Evolutionary conservation across 441 rosid genomes (phyloP).

Genomic region (Gossypium schwendimanii): DNA sequence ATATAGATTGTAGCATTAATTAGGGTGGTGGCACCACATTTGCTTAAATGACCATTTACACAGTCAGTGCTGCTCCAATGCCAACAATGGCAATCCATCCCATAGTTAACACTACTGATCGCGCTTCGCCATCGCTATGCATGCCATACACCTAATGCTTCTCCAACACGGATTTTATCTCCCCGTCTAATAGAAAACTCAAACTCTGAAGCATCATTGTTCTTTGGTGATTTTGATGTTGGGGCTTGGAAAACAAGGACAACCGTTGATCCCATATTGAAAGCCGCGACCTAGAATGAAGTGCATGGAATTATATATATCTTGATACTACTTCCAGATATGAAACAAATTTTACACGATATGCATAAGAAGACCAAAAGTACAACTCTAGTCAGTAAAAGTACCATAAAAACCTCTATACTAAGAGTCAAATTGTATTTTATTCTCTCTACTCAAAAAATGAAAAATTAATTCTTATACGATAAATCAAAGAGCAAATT

Average conservation of each 20-base stretch:
- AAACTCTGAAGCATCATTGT: constrained; percentile 39
- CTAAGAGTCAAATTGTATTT: too few relatives aligned
- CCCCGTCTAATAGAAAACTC: constrained; percentile 52
- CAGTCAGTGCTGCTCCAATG: too few relatives aligned
- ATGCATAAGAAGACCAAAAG: not conserved
- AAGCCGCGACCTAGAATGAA: constrained; percentile 60
- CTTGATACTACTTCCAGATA: not conserved
- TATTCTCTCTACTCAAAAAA: too few relatives aligned
- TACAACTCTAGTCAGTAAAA: too few relatives aligned
- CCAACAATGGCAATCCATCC: too few relatives aligned
- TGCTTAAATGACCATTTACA: too few relatives aligned
- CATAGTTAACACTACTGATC: too few relatives aligned
- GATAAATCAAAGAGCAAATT: too few relatives aligned
- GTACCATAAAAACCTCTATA: too few relatives aligned
- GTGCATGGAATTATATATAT: not conserved
- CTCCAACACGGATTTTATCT: constrained; percentile 65
- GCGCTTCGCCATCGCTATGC: constrained; percentile 1
- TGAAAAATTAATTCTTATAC: too few relatives aligned
- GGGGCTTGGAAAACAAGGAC: constrained; percentile 93
- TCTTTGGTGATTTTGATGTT: constrained; percentile 28
- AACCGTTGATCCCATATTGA: constrained; percentile 91
- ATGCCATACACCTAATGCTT: constrained; percentile 72
- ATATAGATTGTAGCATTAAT: too few relatives aligned
- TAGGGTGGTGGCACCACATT: too few relatives aligned
- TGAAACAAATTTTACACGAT: not conserved